Conservation (phyloP, 1,139 yeast species). For the Geotrichum candidum region DNA sequence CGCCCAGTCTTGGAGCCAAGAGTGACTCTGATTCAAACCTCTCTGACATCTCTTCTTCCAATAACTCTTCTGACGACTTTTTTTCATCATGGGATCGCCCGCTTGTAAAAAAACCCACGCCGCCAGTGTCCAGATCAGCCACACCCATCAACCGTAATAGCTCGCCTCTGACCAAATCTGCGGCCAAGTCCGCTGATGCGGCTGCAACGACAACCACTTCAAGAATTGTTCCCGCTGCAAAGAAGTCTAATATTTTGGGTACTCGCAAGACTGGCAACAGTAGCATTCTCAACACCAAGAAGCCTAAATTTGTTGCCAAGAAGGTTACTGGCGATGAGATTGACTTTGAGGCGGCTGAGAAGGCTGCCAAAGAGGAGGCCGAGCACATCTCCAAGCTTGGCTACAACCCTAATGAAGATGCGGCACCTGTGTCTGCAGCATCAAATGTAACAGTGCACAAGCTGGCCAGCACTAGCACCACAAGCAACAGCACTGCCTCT, state of each 20-base stretch:
- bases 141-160: conserved; percentile 34
- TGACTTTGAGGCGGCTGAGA: conserved; percentile 89
- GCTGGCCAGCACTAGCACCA: conserved; percentile 19
- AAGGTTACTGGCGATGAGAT: conserved; percentile 54
- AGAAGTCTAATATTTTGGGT: conserved; percentile 12
- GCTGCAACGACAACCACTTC: conserved; percentile 19
- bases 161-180: conserved; percentile 24
- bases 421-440: conserved; percentile 28
- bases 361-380: conserved; percentile 76
- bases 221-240: conserved; percentile 19
- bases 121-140: conserved; percentile 49
- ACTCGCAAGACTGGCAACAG: conserved; percentile 20
- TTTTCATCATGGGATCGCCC: conserved; percentile 91
- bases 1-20: conserved; percentile 28
- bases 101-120: conserved; percentile 41
- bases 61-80: conserved; percentile 64
- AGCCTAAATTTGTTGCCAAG: conserved; percentile 35
- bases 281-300: conserved; percentile 32
- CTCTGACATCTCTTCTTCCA: conserved; percentile 14
- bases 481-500: conserved; percentile 12
- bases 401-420: conserved; percentile 52
- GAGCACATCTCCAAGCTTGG: conserved; percentile 69
- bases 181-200: conserved; percentile 2
- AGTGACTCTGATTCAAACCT: conserved; percentile 31
- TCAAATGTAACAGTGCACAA: conserved; percentile 30